phyloP scores from a whole-genome alignment of 106 monocot genomes.

The Vanilla planifolia region DNA sequence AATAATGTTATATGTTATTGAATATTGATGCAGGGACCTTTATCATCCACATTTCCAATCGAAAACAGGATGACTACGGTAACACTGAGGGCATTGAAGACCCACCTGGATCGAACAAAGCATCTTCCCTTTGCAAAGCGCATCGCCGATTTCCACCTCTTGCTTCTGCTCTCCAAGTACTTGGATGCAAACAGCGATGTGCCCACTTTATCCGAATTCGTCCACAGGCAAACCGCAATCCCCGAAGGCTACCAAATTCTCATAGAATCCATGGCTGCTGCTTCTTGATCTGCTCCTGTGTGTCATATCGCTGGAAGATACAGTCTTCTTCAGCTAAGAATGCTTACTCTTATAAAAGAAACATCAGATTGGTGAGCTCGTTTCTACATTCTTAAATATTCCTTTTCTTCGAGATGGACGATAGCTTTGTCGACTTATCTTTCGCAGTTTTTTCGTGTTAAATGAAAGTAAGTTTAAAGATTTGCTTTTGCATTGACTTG shows the following conservation, averaged over 20 bases:
- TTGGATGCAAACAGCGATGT: slow-evolving; percentile 72
- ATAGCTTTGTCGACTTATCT: no score
- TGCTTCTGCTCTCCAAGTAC: slow-evolving; percentile 53
- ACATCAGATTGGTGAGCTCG: no score
- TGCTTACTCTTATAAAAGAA: no score
- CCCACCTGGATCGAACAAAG: slow-evolving; percentile 56
- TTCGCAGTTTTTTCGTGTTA: no score
- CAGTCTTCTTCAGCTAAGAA: no score
- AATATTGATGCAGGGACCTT: slow-evolving; percentile 43
- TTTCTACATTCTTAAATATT: no score
- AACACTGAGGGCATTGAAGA: slow-evolving; percentile 56
- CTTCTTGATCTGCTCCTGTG: slow-evolving; percentile 18
- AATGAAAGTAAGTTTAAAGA: no score
- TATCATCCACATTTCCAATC: slow-evolving; percentile 68
- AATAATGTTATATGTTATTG: background rate
- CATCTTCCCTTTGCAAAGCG: slow-evolving; percentile 67
- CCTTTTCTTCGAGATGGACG: no score
- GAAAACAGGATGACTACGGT: slow-evolving; percentile 73
- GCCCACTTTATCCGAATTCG: slow-evolving; percentile 64
- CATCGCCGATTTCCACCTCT: slow-evolving; percentile 86
- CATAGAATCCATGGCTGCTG: slow-evolving; percentile 74
- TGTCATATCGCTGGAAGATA: no score
- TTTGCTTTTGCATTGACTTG: no score
- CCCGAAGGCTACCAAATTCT: slow-evolving; percentile 86
- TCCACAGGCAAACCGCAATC: slow-evolving; percentile 39